Base-by-base conservation (phyloP, 306 rosid genomes). In the cucumber (Cucumis sativus) region DNA sequence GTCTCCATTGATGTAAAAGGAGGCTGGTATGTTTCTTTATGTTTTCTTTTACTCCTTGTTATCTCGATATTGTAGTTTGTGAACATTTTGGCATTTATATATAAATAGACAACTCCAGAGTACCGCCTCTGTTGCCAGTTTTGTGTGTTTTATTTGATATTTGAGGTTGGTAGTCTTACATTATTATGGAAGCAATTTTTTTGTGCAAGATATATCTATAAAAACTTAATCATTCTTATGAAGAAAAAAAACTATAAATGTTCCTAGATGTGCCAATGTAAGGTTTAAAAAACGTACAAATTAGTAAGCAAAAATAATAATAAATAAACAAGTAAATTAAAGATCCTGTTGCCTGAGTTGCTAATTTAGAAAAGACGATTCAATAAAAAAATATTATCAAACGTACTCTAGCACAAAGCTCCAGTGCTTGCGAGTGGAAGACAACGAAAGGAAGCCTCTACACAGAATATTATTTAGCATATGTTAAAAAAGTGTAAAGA, bases 391-490 rank as follows among this genome's bases (percentile, higher is more conserved):
- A 75, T 52, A 23, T 41, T 52, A 47, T 28, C 78, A 78, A 68
- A 88, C 96, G 82, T 79, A 95, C 99, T 84, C 99, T 89, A n/a
- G 97, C 96, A 88, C 99, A 95, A 54, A 95, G 89, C 59, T 95
- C 97, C 84, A 92, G 69, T 74, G 99, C 93, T 85, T 84, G 96
- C 21, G 80, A 88, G 72, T 89, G 97, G 84, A 92, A 90, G 81
- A 89, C 85, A 12, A 66, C 74, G 86, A 66, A 89, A 79, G 96
- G 97, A 49, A 95, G 88, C 70, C 77, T 88, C 99, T 92, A 91
- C 47, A 17, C 21, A 68, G 11, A 37, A 76, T 16, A 72, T 16
- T 25, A 5, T 51, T 49, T 21, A 70, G 56, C 58, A 70, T 40
- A 18, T 25, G 41, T 7, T 18, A 72, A 49, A 20, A n/a, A 41